These are phyloP conservation scores for Yarrowia sp. DNA, from an alignment of 805 yeast species.

Conservation along the genomic window DNA sequence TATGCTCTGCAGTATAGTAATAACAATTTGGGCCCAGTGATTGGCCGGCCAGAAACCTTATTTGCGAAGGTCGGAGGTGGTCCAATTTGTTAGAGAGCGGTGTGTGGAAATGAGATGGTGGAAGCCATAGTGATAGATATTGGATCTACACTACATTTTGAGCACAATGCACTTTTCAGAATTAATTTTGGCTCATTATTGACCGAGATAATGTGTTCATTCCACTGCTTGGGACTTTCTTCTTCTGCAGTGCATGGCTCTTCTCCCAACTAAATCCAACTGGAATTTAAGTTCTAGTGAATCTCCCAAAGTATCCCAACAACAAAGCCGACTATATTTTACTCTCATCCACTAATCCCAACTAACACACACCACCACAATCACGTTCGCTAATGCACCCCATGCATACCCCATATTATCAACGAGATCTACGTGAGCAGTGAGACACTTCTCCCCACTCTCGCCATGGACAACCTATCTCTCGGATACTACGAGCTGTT, in stretches of 20 bases:
- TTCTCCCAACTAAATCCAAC: conserved; percentile 6
- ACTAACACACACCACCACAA: not conserved
- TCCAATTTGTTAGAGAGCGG: too few species aligned
- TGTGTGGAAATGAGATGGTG: too few species aligned
- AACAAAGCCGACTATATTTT: not conserved
- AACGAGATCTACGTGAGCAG: not conserved
- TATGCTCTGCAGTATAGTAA: conserved; percentile 13
- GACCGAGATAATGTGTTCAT: not conserved
- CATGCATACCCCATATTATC: conserved; percentile 4
- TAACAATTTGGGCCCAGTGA: conserved; percentile 32
- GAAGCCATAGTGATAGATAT: too few species aligned
- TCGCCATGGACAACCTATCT: not conserved
- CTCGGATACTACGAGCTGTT: conserved; percentile 28
- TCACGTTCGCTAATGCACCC: conserved; percentile 27
- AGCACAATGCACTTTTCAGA: not conserved
- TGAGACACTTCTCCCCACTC: not conserved
- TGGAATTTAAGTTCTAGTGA: not conserved
- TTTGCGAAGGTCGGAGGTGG: not conserved
- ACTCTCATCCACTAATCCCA: not conserved
- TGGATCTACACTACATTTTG: too few species aligned
- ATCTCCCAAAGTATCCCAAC: too few species aligned
- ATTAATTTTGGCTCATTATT: not conserved
- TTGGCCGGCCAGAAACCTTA: conserved; percentile 23
- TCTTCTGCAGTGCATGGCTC: not conserved
- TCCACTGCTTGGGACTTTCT: not conserved